phyloP scores from a whole-genome alignment of 2,329 filamentous ascomycete species.

The Cercospora citrullina region DNA sequence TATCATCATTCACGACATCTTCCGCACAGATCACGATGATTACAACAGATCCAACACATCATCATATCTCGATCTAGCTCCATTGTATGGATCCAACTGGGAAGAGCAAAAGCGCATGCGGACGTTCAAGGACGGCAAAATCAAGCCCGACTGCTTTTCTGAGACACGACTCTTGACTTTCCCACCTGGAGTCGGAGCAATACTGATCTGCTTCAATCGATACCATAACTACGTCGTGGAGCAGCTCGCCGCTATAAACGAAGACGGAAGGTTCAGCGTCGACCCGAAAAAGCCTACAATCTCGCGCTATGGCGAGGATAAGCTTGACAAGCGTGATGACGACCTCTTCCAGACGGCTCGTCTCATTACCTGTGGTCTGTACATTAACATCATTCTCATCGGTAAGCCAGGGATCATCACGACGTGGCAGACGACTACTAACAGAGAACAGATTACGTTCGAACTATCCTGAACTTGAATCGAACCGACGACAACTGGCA shows the following conservation, averaged over 20 bases:
- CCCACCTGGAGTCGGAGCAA: conserved; percentile 66
- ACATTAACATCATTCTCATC: conserved; percentile 55
- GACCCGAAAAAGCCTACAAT: conserved; percentile 55
- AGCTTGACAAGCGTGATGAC: conserved; percentile 44
- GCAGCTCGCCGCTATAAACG: conserved; percentile 82
- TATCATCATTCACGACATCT: conserved; percentile 64
- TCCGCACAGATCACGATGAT: conserved; percentile 64
- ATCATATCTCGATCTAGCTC: conserved; percentile 72
- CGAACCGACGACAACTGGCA: conserved; percentile 47
- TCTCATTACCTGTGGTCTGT: conserved; percentile 55
- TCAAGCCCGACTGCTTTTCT: conserved; percentile 71
- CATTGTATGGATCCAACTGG: conserved; percentile 71
- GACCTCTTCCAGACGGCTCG: conserved; percentile 55
- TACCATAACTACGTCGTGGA: conserved; percentile 87
- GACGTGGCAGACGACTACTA: neutral
- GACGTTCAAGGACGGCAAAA: conserved; percentile 64
- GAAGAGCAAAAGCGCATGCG: conserved; percentile 66
- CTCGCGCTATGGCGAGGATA: conserved; percentile 37
- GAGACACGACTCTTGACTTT: conserved; percentile 65
- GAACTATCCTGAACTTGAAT: conserved; percentile 54
- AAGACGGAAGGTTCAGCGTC: conserved; percentile 72
- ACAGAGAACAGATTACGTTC: conserved; percentile 48
- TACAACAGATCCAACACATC: conserved; percentile 66
- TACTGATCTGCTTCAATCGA: conserved; percentile 67
- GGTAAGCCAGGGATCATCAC: neutral